Evolutionary conservation across 805 yeast species (phyloP).

Genomic region (Yamadazyma phyllophila): DNA sequence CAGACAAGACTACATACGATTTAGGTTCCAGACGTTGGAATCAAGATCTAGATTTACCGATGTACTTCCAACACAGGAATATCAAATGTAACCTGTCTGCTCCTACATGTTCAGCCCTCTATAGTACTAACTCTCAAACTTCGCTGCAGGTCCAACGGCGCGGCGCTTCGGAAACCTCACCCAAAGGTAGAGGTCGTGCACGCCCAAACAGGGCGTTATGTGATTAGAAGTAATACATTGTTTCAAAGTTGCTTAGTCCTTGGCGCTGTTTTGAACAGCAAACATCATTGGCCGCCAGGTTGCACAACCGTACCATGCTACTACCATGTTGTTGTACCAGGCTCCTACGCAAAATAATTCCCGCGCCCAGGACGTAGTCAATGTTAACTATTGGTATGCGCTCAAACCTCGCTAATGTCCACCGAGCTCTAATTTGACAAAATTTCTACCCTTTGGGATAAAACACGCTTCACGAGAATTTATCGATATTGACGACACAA

Average conservation of each 20-base stretch:
- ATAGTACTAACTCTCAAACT: not conserved
- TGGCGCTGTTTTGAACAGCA: too few relatives aligned
- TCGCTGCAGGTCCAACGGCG: constrained; percentile 6
- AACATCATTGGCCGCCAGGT: too few relatives aligned
- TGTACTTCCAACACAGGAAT: not conserved
- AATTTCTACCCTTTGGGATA: constrained; percentile 2
- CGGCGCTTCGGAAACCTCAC: not conserved
- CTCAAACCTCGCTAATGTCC: constrained; percentile 1
- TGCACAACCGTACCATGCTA: too few relatives aligned
- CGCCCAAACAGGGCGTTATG: not conserved
- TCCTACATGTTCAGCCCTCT: not conserved
- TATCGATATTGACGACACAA: constrained; percentile 1
- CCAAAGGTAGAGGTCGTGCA: not conserved
- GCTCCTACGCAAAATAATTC: not conserved
- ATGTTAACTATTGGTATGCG: not conserved
- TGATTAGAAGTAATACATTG: too few relatives aligned
- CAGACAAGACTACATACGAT: too few relatives aligned
- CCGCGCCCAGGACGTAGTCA: not conserved
- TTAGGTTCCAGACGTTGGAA: too few relatives aligned
- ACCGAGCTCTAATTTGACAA: not conserved
- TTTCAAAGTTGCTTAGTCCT: too few relatives aligned
- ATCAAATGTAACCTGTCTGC: not conserved
- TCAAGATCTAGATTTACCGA: not conserved
- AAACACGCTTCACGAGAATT: constrained; percentile 8
- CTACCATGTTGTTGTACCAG: too few relatives aligned